These are phyloP conservation scores for Diversispora eburnea DNA, from an alignment of 192 early-diverging fungal species.

Conservation along the genomic window DNA sequence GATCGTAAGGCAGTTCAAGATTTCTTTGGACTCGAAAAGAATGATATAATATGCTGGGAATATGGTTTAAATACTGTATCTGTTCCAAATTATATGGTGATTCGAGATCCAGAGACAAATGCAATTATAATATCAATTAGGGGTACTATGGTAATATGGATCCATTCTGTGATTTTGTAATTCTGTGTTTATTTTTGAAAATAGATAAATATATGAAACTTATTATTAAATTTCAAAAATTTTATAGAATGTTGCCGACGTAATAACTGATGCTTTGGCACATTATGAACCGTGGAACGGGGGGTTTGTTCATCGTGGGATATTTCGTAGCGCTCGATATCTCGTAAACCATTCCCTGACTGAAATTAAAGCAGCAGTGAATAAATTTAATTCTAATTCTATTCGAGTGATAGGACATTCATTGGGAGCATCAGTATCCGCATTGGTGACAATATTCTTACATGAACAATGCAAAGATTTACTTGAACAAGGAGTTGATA, in stretches of 20 bases:
- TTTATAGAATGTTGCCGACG: slow-evolving; percentile 38
- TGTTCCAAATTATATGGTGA: slow-evolving; percentile 41
- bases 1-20: slow-evolving; percentile 40
- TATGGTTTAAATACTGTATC: slow-evolving; percentile 38
- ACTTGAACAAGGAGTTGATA: slow-evolving; percentile 26
- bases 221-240: background rate
- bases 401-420: slow-evolving; percentile 44
- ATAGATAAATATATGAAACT: too few relatives aligned
- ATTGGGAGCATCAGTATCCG: slow-evolving; percentile 36
- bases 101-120: slow-evolving; percentile 40
- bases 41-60: slow-evolving; percentile 44
- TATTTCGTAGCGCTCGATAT: slow-evolving; percentile 42
- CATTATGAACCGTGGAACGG: slow-evolving; percentile 44
- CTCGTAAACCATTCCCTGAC: slow-evolving; percentile 35
- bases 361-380: slow-evolving; percentile 35
- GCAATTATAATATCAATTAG: slow-evolving; percentile 40
- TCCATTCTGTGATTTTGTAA: background rate
- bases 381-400: slow-evolving; percentile 38
- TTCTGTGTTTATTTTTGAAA: background rate
- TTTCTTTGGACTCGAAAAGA: slow-evolving; percentile 42
- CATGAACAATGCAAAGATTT: slow-evolving; percentile 36
- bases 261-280: slow-evolving; percentile 42
- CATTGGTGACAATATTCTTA: slow-evolving; percentile 35
- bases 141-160: slow-evolving; percentile 37
- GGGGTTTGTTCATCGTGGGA: slow-evolving; percentile 41